Percentiles rank a stretch among this genome's conserved stretches.
Evolutionary conservation across 352 stramenopile species (phyloP).

Genomic region (Globisporangium barbulae): DNA sequence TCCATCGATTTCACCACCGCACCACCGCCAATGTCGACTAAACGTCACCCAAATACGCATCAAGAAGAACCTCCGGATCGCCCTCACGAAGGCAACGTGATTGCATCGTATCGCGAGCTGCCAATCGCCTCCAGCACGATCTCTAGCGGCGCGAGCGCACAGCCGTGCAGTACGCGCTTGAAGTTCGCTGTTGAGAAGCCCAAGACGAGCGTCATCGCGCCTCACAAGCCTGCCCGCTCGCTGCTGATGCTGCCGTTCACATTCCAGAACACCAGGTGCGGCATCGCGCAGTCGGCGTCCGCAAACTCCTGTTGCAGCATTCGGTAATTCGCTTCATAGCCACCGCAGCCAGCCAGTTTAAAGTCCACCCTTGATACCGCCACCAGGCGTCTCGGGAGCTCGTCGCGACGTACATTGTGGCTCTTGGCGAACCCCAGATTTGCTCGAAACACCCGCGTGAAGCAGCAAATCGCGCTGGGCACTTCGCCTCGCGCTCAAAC

Average conservation of each 20-base stretch:
- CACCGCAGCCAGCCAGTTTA: conserved; percentile 32
- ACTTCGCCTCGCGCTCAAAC: background rate
- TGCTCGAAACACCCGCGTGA: background rate
- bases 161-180: conserved; percentile 19
- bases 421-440: background rate
- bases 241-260: conserved; percentile 34
- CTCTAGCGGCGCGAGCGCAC: conserved; percentile 5
- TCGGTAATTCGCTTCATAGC: conserved; percentile 34
- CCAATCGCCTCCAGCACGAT: conserved; percentile 1
- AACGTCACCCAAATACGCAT: too few relatives aligned
- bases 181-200: conserved; percentile 37
- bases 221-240: conserved; percentile 13
- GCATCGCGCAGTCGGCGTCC: conserved; percentile 28
- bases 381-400: background rate
- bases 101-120: conserved; percentile 33
- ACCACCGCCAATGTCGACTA: too few relatives aligned
- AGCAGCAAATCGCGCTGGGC: background rate
- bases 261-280: conserved; percentile 76
- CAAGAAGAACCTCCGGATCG: too few relatives aligned
- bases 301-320: conserved; percentile 30
- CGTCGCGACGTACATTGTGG: background rate
- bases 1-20: too few relatives aligned
- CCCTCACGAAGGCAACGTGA: conserved; percentile 24
- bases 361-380: conserved; percentile 27
- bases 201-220: conserved; percentile 35